A percentile compares a stretch with the other conserved stretches of the same genome.
These are phyloP conservation scores for Dalbergia oliveri DNA, from an alignment of 306 rosid species.

Conservation along the genomic window DNA sequence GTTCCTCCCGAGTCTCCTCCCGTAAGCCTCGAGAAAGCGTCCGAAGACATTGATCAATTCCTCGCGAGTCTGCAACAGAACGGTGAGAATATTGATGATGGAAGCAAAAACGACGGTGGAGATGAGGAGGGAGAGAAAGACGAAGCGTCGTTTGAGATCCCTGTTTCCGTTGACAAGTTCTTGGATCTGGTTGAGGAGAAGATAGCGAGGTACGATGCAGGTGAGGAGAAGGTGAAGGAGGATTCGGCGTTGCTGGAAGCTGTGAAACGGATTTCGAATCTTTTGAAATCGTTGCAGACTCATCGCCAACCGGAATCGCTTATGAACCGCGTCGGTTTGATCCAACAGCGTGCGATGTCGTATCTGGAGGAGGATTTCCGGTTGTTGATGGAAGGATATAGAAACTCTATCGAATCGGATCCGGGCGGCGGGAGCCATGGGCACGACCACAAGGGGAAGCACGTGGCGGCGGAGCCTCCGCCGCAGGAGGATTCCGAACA, in stretches of 20 bases:
- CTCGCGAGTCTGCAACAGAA: constrained; percentile 29
- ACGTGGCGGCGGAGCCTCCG: constrained; percentile 16
- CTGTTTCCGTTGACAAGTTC: constrained; percentile 50
- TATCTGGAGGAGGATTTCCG: constrained; percentile 79
- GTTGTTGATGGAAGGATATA: constrained; percentile 62
- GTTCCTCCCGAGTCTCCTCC: constrained; percentile 45
- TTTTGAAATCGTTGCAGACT: constrained; percentile 34
- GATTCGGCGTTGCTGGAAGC: constrained; percentile 58
- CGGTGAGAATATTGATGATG: background rate
- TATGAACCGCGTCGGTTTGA: constrained; percentile 58
- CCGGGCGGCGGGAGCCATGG: background rate
- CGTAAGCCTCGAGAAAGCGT: constrained; percentile 37
- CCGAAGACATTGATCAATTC: constrained; percentile 54
- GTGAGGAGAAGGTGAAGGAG: constrained; percentile 49
- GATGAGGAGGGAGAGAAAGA: background rate
- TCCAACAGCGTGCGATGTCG: constrained; percentile 65
- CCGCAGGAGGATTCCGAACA: constrained; percentile 42
- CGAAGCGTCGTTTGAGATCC: constrained; percentile 47
- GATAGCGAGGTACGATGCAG: constrained; percentile 38
- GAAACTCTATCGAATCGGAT: constrained; percentile 39
- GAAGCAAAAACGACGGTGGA: background rate
- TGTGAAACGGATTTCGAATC: constrained; percentile 57
- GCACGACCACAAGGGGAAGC: constrained; percentile 50
- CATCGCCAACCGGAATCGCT: constrained; percentile 23
- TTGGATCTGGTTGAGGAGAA: constrained; percentile 62